phyloP scores from a whole-genome alignment of 164 flowering plant genomes.

The Houttuynia cordata region DNA sequence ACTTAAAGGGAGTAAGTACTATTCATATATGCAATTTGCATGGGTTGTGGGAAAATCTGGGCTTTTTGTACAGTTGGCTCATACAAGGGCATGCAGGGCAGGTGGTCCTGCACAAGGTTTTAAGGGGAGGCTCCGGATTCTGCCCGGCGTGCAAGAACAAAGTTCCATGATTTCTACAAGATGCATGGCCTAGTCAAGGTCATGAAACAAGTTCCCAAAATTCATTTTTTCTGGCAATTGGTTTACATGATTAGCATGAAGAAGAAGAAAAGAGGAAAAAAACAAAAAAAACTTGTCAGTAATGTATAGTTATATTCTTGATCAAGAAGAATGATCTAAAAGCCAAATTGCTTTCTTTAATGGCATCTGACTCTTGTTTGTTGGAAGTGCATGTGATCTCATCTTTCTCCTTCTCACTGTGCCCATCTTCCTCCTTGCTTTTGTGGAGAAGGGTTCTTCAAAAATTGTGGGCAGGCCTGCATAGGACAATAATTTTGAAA shows the following conservation, averaged over 20 bases:
- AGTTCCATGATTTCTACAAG: slow-evolving; percentile 4
- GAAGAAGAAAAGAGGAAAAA: not conserved
- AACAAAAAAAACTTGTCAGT: not conserved
- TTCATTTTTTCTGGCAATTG: no score
- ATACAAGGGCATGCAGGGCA: not conserved
- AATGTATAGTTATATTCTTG: no score
- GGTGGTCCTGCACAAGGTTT: slow-evolving; percentile 9
- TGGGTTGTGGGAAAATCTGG: not conserved
- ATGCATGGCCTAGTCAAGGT: not conserved
- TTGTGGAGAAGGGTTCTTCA: slow-evolving; percentile 25
- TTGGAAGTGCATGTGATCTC: not conserved
- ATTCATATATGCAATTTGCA: no score
- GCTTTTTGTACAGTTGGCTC: slow-evolving; percentile 5
- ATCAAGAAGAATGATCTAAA: no score
- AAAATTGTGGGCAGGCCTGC: slow-evolving; percentile 35
- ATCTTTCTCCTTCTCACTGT: slow-evolving; percentile 10
- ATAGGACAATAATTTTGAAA: not conserved
- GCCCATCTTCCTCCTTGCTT: slow-evolving; percentile 11
- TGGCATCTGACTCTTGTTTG: not conserved
- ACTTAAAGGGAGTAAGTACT: no score
- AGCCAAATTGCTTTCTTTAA: not conserved
- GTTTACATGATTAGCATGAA: not conserved
- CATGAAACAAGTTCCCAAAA: not conserved
- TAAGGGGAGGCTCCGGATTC: not conserved
- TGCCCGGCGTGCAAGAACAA: slow-evolving; percentile 10